Evolutionary conservation across 768 basidiomycete genomes (phyloP), one percentile per base, ranked within the genome.

Genomic region (Lenzites betulinus): DNA sequence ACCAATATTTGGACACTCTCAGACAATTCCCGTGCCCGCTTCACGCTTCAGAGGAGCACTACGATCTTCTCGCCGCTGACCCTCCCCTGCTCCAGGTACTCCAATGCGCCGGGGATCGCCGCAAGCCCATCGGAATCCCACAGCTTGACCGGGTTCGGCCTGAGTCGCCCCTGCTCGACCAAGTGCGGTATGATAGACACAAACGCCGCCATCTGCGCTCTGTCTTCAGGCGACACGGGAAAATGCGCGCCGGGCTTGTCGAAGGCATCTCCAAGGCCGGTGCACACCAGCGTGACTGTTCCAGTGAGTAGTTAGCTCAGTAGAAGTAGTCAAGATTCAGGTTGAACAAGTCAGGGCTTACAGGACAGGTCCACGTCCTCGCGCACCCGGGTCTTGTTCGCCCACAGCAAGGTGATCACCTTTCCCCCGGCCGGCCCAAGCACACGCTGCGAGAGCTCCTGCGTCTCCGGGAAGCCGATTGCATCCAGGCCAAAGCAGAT

Each of bases 51-150:
- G 35, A 36, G 35, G 13, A 36, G 46, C 9, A 59, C 64, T 13
- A 62, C 63, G 41, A 64, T 41, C 35, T 70, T 67, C 53, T 59
- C 54, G n/a, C 39, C 68, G 48, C 69, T 67, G 3, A 64, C 58
- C 26, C n/a, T 49, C 1, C 47, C 47, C 28, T 49, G 26, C 1
- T 16, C 13, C 67, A 70, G 66, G 38, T 63, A 64, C 35, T 54
- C 26, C 23, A 70, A 23, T 3, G 63, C 54, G 2, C 54, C 65
- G 11, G 50, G 54, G 36, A 65, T 56, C 9, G 55, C 36, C 23
- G 42, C 58, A n/a, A 68, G 30, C 7, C 67, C 68, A 4, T 49
- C 47, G 7, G 6, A 7, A 8, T 57, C 47, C 44, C 47, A 64
- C 16, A 64, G 23, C 11, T 58, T 43, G 49, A 65, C n/a, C 12